phyloP scores from a whole-genome alignment of 1,284 basidiomycete genomes.

The Megacollybia platyphylla region DNA sequence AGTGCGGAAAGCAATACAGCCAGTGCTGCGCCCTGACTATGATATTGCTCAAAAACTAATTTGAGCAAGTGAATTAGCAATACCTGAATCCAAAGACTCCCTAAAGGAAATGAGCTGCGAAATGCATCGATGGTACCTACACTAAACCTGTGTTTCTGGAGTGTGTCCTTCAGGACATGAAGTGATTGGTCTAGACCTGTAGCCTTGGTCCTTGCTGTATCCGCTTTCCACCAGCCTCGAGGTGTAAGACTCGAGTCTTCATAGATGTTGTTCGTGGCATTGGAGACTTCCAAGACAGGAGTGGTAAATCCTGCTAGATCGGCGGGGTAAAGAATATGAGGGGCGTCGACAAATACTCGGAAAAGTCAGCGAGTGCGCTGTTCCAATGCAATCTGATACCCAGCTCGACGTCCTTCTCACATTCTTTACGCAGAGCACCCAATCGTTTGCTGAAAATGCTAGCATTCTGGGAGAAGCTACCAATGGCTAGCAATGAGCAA shows the following conservation, averaged over 20 bases:
- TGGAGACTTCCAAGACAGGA: constrained; percentile 29
- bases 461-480: constrained; percentile 69
- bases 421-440: constrained; percentile 63
- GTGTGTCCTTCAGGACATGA: constrained; percentile 29
- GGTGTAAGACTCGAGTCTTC: constrained; percentile 54
- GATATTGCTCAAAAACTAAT: not conserved
- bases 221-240: constrained; percentile 71
- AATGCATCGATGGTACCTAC: constrained; percentile 21
- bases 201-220: constrained; percentile 35
- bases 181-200: constrained; percentile 50
- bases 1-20: constrained; percentile 65
- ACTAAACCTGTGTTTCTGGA: constrained; percentile 43
- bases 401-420: constrained; percentile 57
- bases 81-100: constrained; percentile 78
- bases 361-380: constrained; percentile 1
- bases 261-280: constrained; percentile 32
- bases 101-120: constrained; percentile 20
- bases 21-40: constrained; percentile 73
- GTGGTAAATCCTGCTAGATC: constrained; percentile 41
- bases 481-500: too few species aligned
- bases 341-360: constrained; percentile 73
- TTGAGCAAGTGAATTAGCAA: not conserved
- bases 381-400: constrained; percentile 23
- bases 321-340: constrained; percentile 58
- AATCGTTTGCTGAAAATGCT: constrained; percentile 73